phyloP scores from a whole-genome alignment of 2,329 filamentous ascomycete genomes.

The Fusarium buxicola region DNA sequence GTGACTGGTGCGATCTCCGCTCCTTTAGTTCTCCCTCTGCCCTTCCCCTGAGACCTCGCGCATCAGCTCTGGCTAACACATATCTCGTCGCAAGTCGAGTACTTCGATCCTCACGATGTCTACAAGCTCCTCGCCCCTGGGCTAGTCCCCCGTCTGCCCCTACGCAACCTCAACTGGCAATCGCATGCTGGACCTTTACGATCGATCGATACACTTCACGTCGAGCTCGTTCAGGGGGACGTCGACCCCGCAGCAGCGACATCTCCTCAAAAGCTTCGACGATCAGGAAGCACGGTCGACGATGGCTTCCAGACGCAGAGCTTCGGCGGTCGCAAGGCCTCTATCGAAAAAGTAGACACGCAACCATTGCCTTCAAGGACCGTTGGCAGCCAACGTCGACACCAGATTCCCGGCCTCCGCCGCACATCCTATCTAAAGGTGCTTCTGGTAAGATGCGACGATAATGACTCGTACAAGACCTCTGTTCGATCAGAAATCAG shows the following conservation, averaged over 20 bases:
- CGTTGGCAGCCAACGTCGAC: constrained; percentile 68
- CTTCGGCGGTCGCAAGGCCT: constrained; percentile 56
- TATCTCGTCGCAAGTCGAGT: constrained; percentile 76
- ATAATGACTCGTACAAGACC: constrained; percentile 92
- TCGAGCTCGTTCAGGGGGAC: constrained; percentile 81
- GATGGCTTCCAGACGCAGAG: constrained; percentile 72
- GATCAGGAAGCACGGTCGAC: constrained; percentile 55
- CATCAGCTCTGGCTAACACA: constrained; percentile 32
- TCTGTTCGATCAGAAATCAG: constrained; percentile 81
- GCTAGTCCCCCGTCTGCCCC: constrained; percentile 80
- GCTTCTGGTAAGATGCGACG: constrained; percentile 90
- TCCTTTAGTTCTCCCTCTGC: neutral
- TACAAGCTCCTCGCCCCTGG: constrained; percentile 85
- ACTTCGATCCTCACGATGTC: constrained; percentile 91
- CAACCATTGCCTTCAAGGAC: constrained; percentile 49
- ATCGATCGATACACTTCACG: constrained; percentile 91
- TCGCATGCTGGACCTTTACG: constrained; percentile 90
- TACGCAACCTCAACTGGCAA: constrained; percentile 97
- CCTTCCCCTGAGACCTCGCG: neutral
- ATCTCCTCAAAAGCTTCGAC: constrained; percentile 47
- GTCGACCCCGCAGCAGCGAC: constrained; percentile 57
- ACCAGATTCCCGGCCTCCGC: constrained; percentile 94
- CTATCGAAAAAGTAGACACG: constrained; percentile 54
- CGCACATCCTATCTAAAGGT: constrained; percentile 95
- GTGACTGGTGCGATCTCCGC: constrained; percentile 70